Conservation (phyloP, 2,329 filamentous ascomycete species). For the Ilyonectria mors-panacis region DNA sequence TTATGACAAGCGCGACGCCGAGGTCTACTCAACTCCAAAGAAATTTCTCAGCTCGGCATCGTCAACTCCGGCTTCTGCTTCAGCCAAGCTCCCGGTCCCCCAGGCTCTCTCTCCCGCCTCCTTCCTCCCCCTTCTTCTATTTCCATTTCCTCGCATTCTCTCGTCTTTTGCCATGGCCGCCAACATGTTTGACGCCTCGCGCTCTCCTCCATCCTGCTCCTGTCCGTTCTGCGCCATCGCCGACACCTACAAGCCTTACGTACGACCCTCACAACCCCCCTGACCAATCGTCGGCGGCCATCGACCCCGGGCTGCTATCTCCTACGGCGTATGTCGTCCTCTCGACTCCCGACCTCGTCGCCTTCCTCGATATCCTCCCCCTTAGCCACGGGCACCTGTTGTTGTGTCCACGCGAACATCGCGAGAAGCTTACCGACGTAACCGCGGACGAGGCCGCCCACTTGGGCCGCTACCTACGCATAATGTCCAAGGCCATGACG, state of each 20-base stretch:
- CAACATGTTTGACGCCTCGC: conserved; percentile 55
- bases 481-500: conserved; percentile 80
- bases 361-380: conserved; percentile 95
- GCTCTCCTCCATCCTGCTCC: conserved; percentile 50
- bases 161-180: neutral
- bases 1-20: neutral
- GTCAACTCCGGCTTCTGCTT: neutral
- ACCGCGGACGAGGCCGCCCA: conserved; percentile 74
- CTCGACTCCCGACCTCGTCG: conserved; percentile 82
- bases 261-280: conserved; percentile 63
- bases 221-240: conserved; percentile 78
- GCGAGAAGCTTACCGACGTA: conserved; percentile 83
- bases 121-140: neutral
- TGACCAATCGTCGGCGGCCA: conserved; percentile 48
- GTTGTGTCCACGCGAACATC: conserved; percentile 83
- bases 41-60: conserved; percentile 12
- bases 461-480: conserved; percentile 77
- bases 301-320: conserved; percentile 53
- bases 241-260: conserved; percentile 62
- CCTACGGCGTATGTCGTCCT: conserved; percentile 77
- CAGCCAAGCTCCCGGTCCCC: neutral
- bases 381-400: conserved; percentile 87
- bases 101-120: neutral
- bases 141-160: neutral
- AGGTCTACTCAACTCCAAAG: conserved; percentile 18